Base-by-base conservation (phyloP, 2,329 filamentous ascomycete genomes). In the Emydomyces testavorans region DNA sequence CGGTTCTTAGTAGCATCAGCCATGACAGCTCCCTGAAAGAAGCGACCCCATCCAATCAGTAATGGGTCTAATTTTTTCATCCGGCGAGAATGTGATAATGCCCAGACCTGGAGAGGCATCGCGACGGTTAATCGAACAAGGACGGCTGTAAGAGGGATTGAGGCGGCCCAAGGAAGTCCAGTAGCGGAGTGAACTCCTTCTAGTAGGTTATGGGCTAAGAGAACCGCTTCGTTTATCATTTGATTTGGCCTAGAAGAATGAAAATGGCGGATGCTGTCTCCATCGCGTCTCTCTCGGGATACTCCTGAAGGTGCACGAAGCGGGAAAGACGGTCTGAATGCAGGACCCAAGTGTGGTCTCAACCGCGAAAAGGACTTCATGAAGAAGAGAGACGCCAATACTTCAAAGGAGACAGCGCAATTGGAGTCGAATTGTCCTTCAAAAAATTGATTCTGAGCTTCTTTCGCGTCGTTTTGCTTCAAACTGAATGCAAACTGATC, bases 111-210 rank as follows among this genome's bases (percentile, higher is more conserved):
- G 8, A 75, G 50, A 2, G 74, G 73, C 7, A 74, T 61, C 35
- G 71, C 67, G 43, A 78, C 58, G 5, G 65, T 48, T 15, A 61
- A 65, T 40, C 77, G 73, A 2, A 78, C 64, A 13, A 72, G 42
- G 34, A 79, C 56, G 2, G 77, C 76, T 3, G 74, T 68, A 46
- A 77, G 60, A 3, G 77, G 77, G 35, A 80, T 70, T 16, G 73
- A 71, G 10, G 67, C 64, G 6, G 63, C 71, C 77, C 77, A 80
- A 47, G 76, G 67, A 2, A 79, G 63, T 36, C 67, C 64, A 13
- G 66, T 69, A 34, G 65, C 8, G 18, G 59, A 59, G 57, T 79
- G 74, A 64, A 87, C 55, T 21, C 64, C 55, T 48, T 71, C 63
- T 46, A 78, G 64, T 50, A 73, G 57, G 42, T 62, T 60, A 53